Evolutionary conservation across 805 yeast species (phyloP), one percentile per base, ranked within the genome.

Genomic region (Yueomyces sinensis): DNA sequence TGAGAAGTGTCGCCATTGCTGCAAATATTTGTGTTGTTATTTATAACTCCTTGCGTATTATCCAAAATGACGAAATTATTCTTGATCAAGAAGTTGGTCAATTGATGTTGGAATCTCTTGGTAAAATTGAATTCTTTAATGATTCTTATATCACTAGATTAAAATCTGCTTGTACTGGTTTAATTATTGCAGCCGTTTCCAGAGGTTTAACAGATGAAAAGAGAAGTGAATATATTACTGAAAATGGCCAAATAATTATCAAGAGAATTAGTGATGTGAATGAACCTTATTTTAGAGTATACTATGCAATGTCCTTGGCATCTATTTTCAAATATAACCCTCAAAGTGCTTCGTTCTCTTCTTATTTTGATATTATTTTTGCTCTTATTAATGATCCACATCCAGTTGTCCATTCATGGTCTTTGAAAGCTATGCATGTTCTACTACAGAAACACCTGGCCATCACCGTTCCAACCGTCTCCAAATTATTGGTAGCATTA

Each of bases 371-470:
- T 25, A 73, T 83, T 4, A 48, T 76, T 3, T 54, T 67, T 27
- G 75, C 81, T 13, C 62, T 89, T 20, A 53, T 76, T 4, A 59
- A 59, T 16, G 97, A 89, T 54, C 87, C 95, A 0, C 89, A 87
- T 50, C 95, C 95, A 0, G 60, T 72, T 1, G 86, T 91, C 14
- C 87, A 82, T 50, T 67, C 72, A 36, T 78, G 86, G 66, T 66
- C 89, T 1, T 52, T 86, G 44, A 69, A 68, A 32, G 70, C 91
- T 0, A 50, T 80, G 30, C 55, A 70, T 3, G 57, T 68, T 1
- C 52, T 81, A 11, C 60, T 86, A 22, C 74, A 72, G 27, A 71
- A 68, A 24, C 74, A 76, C 33, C 59, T 66, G 7, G 46, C 70
- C 9, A 65, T 71, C 17, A 70, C 66, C 36, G 46, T 61, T 2